Evolutionary conservation across 768 basidiomycete genomes (phyloP), one percentile per base, ranked within the genome.

Genomic region (Podaxis mareebaensis): DNA sequence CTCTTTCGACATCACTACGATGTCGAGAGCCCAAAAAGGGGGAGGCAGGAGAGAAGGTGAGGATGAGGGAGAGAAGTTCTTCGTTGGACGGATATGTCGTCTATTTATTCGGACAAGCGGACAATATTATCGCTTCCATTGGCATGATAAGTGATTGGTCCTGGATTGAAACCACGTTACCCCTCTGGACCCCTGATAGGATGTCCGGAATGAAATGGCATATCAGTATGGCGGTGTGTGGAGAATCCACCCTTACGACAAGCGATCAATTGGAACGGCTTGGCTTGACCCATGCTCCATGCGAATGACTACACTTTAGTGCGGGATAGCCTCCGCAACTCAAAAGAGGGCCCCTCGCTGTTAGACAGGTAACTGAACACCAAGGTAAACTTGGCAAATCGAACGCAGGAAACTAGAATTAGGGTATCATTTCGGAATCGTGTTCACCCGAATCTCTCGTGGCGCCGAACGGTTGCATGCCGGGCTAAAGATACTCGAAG

Each of bases 1-100:
- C 65, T 76, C 73, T 65, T 78, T 74, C 56, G 66, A 52, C 63
- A 66, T 76, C 74, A 74, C 74, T 61, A 61, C 55, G 52, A 42
- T 12, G 63, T 53, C 55, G 53, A 49, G 51, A 46, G 22, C 10
- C 44, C 30, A 33, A 11, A 38, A 48, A 61, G 55, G 55, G 63
- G 51, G 12, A 53, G 48, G 55, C 53, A 56, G 64, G 58, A 61
- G 57, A 61, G 56, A 48, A 58, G 52, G 60, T 28, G 61, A 54
- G 60, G 53, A 58, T 28, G 46, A 17, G 62, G 24, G 22, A 44
- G 20, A 38, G 17, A 53, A 40, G 4, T n/a, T 13, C 38, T 26
- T 40, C 11, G 20, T 10, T 52, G 33, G 33, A 39, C 3, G 10
- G 49, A 52, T 42, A 28, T 44, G n/a, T 24, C 28, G 36, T 42